A percentile compares a stretch with the other conserved stretches of the same genome.
Evolutionary conservation across 2,329 filamentous ascomycete species (phyloP).

Genomic region (Annulohypoxylon truncatum): DNA sequence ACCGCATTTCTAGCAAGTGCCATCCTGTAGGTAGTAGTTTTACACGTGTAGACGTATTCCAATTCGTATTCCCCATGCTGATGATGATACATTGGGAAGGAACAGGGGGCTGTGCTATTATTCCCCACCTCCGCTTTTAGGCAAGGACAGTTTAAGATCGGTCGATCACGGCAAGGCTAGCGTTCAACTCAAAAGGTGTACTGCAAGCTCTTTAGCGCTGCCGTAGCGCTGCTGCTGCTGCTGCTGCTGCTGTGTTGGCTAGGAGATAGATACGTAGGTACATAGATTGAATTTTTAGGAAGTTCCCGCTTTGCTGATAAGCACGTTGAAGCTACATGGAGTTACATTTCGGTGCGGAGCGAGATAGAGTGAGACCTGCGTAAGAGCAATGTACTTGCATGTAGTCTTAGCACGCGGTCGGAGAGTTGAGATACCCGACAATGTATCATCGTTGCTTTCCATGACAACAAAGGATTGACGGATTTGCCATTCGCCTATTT

Average conservation of each 20-base stretch:
- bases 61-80: conserved; percentile 45
- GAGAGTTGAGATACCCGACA: neutral
- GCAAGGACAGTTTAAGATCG: conserved; percentile 40
- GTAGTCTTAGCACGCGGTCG: neutral
- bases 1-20: conserved; percentile 4
- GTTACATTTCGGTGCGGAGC: neutral
- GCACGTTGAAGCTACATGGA: conserved; percentile 6
- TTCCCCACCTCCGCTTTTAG: conserved; percentile 44
- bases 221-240: neutral
- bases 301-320: conserved; percentile 22
- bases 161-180: conserved; percentile 39
- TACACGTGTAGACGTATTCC: conserved; percentile 34
- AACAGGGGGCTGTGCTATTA: conserved; percentile 24
- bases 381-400: conserved; percentile 9
- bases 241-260: conserved; percentile 25
- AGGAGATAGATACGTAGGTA: conserved; percentile 15
- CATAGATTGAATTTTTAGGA: conserved; percentile 15
- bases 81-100: conserved; percentile 30
- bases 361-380: neutral
- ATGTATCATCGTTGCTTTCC: conserved; percentile 5
- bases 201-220: conserved; percentile 28
- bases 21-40: conserved; percentile 19
- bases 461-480: conserved; percentile 17
- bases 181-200: conserved; percentile 5
- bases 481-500: neutral